Conservation (phyloP, 768 basidiomycete species). For the Agrocybe pediades region DNA sequence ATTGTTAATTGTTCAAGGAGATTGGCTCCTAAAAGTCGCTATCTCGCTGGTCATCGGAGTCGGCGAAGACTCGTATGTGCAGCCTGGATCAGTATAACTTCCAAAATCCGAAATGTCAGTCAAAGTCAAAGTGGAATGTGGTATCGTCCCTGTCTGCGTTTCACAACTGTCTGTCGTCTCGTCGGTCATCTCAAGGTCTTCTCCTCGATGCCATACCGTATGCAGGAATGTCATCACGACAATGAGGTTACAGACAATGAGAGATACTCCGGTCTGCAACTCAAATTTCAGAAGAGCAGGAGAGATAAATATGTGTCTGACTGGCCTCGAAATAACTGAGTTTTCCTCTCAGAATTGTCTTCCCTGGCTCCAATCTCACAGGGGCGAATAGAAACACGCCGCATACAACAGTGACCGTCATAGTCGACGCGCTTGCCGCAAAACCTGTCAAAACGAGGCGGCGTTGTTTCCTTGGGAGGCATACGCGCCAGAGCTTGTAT, state of each 20-base stretch:
- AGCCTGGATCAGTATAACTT: background rate
- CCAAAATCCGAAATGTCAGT: slow-evolving; percentile 1
- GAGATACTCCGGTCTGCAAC: slow-evolving; percentile 8
- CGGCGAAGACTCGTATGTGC: background rate
- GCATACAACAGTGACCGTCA: slow-evolving; percentile 6
- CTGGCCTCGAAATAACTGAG: slow-evolving; percentile 14
- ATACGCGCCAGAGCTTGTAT: slow-evolving; percentile 17
- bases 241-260: slow-evolving; percentile 13
- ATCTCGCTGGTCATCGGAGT: background rate
- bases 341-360: slow-evolving; percentile 6
- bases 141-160: background rate
- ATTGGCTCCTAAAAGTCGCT: too few species aligned
- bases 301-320: background rate
- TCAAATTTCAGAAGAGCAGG: background rate
- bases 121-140: background rate
- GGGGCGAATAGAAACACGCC: slow-evolving; percentile 17
- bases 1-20: background rate
- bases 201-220: slow-evolving; percentile 3
- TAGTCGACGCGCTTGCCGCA: slow-evolving; percentile 9
- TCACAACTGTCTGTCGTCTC: slow-evolving; percentile 2
- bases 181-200: slow-evolving; percentile 1
- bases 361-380: slow-evolving; percentile 15
- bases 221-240: slow-evolving; percentile 12
- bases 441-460: slow-evolving; percentile 15
- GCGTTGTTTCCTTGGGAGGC: slow-evolving; percentile 14